These are phyloP conservation scores for Solanum peruvianum DNA, from an alignment of 257 asterid genomes.

Conservation along the genomic window DNA sequence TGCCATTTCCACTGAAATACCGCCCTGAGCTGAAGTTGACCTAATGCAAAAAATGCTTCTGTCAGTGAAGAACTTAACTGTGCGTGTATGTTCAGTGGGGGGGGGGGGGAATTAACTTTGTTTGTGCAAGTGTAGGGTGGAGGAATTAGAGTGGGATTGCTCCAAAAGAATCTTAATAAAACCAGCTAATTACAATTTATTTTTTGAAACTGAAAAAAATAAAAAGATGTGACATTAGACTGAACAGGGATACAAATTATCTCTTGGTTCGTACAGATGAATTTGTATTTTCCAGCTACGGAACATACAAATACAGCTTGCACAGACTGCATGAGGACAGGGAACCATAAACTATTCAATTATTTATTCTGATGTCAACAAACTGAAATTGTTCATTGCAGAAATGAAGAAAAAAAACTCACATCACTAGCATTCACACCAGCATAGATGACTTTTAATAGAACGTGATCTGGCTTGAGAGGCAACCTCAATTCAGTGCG, in stretches of 20 bases:
- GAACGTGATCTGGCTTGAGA: slow-evolving; percentile 65
- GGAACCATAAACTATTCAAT: neutral
- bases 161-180: neutral
- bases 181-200: neutral
- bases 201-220: neutral
- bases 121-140: no score
- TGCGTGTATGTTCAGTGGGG: neutral
- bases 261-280: neutral
- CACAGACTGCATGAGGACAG: neutral
- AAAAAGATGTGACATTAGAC: neutral
- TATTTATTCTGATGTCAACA: neutral
- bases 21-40: slow-evolving; percentile 96
- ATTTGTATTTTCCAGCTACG: neutral
- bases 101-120: no score
- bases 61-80: slow-evolving; percentile 2
- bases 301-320: neutral
- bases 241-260: neutral
- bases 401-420: slow-evolving; percentile 22
- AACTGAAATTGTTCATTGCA: neutral
- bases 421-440: slow-evolving; percentile 99
- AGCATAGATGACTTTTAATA: slow-evolving; percentile 83
- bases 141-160: no score
- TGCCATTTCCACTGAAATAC: slow-evolving; percentile 58
- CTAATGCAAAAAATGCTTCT: slow-evolving; percentile 27
- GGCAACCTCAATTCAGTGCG: slow-evolving; percentile 53